Base-by-base conservation (phyloP, 805 yeast genomes). In the Candida koratica region DNA sequence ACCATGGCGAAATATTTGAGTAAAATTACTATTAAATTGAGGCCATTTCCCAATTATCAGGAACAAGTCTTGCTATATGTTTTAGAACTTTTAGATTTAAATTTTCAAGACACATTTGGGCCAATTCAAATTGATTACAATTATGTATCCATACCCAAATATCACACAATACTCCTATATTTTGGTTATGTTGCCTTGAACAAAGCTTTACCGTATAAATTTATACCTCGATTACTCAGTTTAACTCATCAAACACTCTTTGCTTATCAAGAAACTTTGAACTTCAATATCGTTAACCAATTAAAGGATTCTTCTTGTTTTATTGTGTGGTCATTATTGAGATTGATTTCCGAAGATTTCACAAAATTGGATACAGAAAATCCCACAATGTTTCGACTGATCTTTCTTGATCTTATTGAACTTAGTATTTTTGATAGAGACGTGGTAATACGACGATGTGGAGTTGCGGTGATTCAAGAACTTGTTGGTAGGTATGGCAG, bases 401-500 rank as follows among this genome's bases (percentile, higher is more conserved):
- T 49, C 5, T 58, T 55, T 25, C 48, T 40, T 13, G 66, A 69
- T 45, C 53, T 85, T 17, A 48, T 84, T 2, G 53, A 68, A 8
- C 68, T 77, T 1, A 60, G 81, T 6, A 67, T 85, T 32, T 81
- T 81, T 51, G 97, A 89, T 52, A 61, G 68, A 15, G 96, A 88
- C 37, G 61, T 86, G 13, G 69, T 79, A 40, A 74, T 88, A 5
- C 67, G 96, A 38, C 66, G 94, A 39, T 89, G 96, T 12, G 81
- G 89, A 1, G 67, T 86, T 4, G 96, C 97, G 1, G 90, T 93
- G 0, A 49, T 89, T 5, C 97, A 89, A 52, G 97, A 89, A 49
- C 67, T 83, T 11, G 53, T 86, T 3, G 97, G 97, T 0, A 61
- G 97, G 24, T 80, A 77, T 51, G 84, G 84, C 1, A 59, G 58